phyloP scores from a whole-genome alignment of 768 basidiomycete genomes.

The Tylopilus subfusipes region DNA sequence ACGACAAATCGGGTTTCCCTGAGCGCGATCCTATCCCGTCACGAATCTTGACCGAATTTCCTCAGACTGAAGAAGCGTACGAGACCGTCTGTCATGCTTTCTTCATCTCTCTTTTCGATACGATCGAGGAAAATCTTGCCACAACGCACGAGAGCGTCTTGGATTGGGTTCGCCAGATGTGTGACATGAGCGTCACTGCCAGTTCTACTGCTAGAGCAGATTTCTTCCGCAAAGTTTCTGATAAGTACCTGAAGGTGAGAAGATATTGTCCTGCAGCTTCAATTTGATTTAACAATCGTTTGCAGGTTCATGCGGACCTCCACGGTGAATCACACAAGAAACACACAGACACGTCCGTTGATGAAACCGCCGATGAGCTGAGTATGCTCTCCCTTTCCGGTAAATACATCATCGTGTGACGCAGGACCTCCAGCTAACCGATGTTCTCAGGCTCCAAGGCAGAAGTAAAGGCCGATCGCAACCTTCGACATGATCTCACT shows the following conservation, averaged over 20 bases:
- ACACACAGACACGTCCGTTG: too few species aligned
- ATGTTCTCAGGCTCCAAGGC: too few species aligned
- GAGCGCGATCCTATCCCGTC: constrained; percentile 4
- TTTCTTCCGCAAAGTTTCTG: neutral
- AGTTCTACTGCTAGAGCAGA: neutral
- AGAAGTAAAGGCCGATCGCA: too few species aligned
- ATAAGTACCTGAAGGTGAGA: neutral
- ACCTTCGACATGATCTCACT: too few species aligned
- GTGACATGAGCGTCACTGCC: neutral
- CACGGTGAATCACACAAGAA: too few species aligned
- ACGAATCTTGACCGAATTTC: neutral
- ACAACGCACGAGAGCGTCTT: neutral
- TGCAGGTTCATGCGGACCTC: too few species aligned
- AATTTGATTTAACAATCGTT: too few species aligned
- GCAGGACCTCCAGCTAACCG: too few species aligned
- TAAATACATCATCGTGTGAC: too few species aligned
- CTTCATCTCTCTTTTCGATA: neutral
- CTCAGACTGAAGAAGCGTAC: neutral
- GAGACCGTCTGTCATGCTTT: neutral
- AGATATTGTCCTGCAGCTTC: too few species aligned
- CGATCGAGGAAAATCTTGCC: neutral
- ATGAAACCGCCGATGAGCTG: too few species aligned
- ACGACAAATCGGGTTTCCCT: constrained; percentile 10
- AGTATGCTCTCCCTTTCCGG: too few species aligned
- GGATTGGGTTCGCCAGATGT: neutral